Conservation (phyloP, 78 protist genomes). For the Protostelium mycophagum region DNA sequence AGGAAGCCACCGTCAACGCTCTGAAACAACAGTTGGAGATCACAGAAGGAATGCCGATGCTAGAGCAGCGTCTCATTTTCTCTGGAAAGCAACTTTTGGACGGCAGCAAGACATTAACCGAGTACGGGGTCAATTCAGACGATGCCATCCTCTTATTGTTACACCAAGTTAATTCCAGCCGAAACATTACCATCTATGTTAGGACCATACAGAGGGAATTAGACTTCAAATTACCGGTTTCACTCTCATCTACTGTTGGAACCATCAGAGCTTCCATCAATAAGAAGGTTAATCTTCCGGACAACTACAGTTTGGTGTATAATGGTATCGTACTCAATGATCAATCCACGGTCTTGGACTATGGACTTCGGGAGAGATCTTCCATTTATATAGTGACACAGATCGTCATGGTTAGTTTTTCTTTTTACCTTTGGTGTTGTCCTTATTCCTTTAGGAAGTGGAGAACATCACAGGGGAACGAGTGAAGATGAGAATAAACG, state of each 20-base stretch:
- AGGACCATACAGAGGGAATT: neutral
- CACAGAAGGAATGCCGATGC: neutral
- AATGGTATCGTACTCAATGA: neutral
- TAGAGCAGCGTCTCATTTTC: neutral
- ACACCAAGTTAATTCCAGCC: neutral
- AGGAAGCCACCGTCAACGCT: neutral
- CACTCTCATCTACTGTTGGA: neutral
- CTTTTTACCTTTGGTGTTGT: neutral
- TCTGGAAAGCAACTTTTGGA: neutral
- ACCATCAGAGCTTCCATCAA: neutral
- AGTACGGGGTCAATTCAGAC: neutral
- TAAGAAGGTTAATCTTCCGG: neutral
- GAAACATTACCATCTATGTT: neutral
- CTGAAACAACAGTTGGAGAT: neutral
- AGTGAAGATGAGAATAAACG: neutral
- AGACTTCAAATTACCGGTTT: neutral
- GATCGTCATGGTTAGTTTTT: neutral
- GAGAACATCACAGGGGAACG: neutral
- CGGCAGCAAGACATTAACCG: neutral
- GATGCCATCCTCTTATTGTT: neutral
- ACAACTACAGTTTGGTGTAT: neutral
- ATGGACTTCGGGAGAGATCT: neutral
- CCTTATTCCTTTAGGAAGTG: neutral
- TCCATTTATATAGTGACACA: neutral
- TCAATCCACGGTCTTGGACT: neutral